Evolutionary conservation across 2,329 filamentous ascomycete genomes (phyloP), one percentile per base, ranked within the genome.

Genomic region (Phyllosticta citriasiana): DNA sequence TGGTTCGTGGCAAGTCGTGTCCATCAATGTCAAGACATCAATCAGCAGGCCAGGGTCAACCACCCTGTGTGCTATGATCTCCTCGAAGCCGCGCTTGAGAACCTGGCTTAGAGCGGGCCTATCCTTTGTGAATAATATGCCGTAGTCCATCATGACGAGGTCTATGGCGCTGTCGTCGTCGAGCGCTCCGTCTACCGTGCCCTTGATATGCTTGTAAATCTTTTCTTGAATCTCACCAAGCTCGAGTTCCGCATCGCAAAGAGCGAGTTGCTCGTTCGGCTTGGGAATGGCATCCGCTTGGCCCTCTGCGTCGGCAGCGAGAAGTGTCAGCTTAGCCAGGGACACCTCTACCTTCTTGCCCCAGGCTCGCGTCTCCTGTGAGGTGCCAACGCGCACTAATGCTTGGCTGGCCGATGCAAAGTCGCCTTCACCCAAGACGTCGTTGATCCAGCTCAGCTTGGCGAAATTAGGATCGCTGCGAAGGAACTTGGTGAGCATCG

Each of bases 371-470:
- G 84, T 82, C 72, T 97, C 92, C 59, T 85, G 84, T 57, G 81
- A 80, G 22, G 87, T 77, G 0, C 89, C 91, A 22, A 92, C 80
- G 7, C 84, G 78, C 53, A 88, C 78, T 55, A 99, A 80, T 0
- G 86, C 88, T 52, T 84, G 77, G 4, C 88, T 86, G 10, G 93
- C 92, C 61, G 84, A 82, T 12, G 83, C 79, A 64, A 91, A 91
- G 67, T 96, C 85, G 62, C 85, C 81, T 70, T 94, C 89, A 25
- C 83, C 82, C 63, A 86, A 80, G 7, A 97, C 82, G 70, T 97
- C 92, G 71, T 99, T 95, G 76, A 99, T 96, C 94, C 94, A 99
- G 56, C 87, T 86, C 53, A 99, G 80, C 67, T 90, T 90, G 27
- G 87, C 86, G 64, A 91, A 84, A 64, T 86, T 81, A 0, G 85